These are phyloP conservation scores for Podaxis rugospora DNA, from an alignment of 768 basidiomycete genomes.

Conservation along the genomic window DNA sequence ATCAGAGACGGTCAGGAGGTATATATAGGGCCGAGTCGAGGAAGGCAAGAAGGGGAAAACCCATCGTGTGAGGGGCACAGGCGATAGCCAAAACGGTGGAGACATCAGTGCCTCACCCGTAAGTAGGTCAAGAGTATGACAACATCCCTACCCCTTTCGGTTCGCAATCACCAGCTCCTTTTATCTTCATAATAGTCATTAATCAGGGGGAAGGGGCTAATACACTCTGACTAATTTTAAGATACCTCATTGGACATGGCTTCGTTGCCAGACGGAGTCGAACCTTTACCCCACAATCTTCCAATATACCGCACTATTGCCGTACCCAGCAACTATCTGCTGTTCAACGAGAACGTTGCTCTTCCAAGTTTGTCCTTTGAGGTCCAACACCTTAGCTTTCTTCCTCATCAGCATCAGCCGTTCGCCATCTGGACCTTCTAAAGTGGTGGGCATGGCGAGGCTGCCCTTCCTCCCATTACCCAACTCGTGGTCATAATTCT, in stretches of 20 bases:
- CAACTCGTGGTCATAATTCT: constrained; percentile 68
- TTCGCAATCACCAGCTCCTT: neutral
- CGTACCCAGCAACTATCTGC: constrained; percentile 54
- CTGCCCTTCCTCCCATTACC: constrained; percentile 71
- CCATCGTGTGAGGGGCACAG: neutral
- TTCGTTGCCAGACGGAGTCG: neutral
- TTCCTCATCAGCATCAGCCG: constrained; percentile 55
- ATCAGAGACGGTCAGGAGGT: neutral
- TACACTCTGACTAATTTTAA: neutral
- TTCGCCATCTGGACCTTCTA: constrained; percentile 48
- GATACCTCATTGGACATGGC: neutral
- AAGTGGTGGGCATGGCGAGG: constrained; percentile 44
- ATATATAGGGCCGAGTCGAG: neutral
- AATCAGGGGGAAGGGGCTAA: neutral
- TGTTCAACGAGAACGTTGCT: constrained; percentile 62
- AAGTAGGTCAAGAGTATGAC: neutral
- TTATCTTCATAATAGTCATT: neutral
- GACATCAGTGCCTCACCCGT: neutral
- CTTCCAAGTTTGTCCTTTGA: constrained; percentile 58
- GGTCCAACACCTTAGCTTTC: constrained; percentile 52
- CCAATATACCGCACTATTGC: constrained; percentile 70
- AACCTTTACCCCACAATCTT: constrained; percentile 30
- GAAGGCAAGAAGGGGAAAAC: neutral
- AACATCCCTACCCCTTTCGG: neutral
- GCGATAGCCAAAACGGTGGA: neutral